Conservation (phyloP, 1,284 basidiomycete species). For the Sporisorium sorghi region DNA sequence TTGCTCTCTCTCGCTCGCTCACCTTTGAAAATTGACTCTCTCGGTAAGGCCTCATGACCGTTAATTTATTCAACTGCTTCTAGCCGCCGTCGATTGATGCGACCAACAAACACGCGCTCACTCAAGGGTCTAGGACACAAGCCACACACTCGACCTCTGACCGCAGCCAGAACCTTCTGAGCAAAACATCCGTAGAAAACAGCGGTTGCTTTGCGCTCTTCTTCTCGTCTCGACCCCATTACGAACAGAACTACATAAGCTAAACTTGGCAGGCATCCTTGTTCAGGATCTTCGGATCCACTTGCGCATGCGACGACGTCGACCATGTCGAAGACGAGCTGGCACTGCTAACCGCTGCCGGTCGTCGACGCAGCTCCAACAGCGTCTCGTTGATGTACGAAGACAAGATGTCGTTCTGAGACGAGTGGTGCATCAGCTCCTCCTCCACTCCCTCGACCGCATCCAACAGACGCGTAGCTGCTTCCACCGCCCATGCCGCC, state of each 20-base stretch:
- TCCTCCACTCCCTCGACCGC: conserved; percentile 57
- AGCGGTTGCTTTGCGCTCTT: neutral
- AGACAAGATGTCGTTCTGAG: conserved; percentile 64
- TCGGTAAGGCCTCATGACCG: neutral
- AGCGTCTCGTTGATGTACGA: conserved; percentile 63
- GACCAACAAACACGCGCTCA: neutral
- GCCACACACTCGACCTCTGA: neutral
- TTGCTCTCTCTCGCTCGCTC: too few relatives aligned
- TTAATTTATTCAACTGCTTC: neutral
- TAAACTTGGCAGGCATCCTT: neutral
- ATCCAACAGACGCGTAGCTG: conserved; percentile 57
- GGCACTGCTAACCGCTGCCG: neutral
- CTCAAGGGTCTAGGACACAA: neutral
- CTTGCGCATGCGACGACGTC: neutral
- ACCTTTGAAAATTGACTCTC: neutral
- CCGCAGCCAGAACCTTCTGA: neutral
- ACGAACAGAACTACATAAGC: too few relatives aligned
- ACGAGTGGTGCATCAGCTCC: conserved; percentile 53
- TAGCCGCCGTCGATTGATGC: neutral
- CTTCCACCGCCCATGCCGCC: conserved; percentile 48
- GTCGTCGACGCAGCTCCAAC: conserved; percentile 50
- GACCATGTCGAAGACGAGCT: neutral
- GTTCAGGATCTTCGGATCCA: conserved; percentile 20
- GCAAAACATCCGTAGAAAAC: neutral
- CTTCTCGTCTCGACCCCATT: neutral